Percentiles rank a stretch among this genome's conserved stretches.
These are phyloP conservation scores for Monascus purpureus DNA, from an alignment of 495 filamentous ascomycete genomes.

Conservation along the genomic window DNA sequence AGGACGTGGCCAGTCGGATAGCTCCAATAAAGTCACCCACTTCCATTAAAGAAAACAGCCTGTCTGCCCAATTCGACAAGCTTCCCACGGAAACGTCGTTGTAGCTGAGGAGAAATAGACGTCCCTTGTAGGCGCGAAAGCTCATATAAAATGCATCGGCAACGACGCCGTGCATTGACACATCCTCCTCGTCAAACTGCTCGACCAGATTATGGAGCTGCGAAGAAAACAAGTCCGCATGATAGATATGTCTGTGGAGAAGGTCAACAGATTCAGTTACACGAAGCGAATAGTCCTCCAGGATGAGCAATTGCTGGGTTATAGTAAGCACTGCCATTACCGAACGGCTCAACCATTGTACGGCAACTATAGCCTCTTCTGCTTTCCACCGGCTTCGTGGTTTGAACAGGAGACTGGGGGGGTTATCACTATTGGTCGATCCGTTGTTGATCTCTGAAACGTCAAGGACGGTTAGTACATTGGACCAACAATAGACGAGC, in stretches of 20 bases:
- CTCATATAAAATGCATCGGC: constrained; percentile 98
- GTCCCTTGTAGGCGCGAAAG: constrained; percentile 87
- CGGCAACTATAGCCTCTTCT: constrained; percentile 88
- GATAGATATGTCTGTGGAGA: constrained; percentile 82
- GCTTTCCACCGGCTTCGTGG: constrained; percentile 82
- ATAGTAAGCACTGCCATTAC: constrained; percentile 85
- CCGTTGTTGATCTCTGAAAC: constrained; percentile 59
- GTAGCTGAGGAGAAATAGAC: constrained; percentile 80
- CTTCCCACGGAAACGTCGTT: constrained; percentile 80
- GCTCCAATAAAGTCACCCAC: constrained; percentile 85
- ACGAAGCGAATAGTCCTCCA: constrained; percentile 78
- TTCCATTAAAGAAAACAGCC: constrained; percentile 90
- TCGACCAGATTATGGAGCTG: constrained; percentile 79
- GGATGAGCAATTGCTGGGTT: constrained; percentile 78
- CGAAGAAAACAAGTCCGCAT: constrained; percentile 70
- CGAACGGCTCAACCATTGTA: constrained; percentile 93
- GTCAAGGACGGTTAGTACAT: constrained; percentile 83
- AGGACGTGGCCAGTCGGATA: constrained; percentile 78
- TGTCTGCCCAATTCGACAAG: constrained; percentile 96
- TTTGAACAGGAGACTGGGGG: constrained; percentile 63
- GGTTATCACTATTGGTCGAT: constrained; percentile 47
- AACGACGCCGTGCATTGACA: constrained; percentile 86
- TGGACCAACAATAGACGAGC: constrained; percentile 97
- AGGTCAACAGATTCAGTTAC: constrained; percentile 92
- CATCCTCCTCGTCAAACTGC: constrained; percentile 73